Evolutionary conservation across 495 filamentous ascomycete genomes (phyloP), one percentile per base, ranked within the genome.

Genomic region (Hyaloscypha bicolor): DNA sequence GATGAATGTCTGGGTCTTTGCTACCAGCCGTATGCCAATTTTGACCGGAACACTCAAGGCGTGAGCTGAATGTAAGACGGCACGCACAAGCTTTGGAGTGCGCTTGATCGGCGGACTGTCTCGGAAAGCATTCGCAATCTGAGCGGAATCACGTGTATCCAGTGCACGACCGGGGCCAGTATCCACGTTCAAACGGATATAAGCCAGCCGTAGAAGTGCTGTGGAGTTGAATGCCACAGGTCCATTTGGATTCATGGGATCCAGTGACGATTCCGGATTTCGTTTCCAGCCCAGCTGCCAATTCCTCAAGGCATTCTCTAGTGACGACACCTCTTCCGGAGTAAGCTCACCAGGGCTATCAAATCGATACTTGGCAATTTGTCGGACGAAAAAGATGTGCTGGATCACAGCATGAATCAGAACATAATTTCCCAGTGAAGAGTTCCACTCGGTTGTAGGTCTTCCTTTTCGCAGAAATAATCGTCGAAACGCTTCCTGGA

Each of bases 361-460:
- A 87, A 84, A 6, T 86, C 78, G 6, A 81, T 77, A 9, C 82
- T 83, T 39, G 85, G 81, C 82, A 5, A 85, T 84, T 67, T 91
- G 85, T 62, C 87, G 88, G 45, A 88, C 79, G 19, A 90, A 62
- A 74, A 86, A 90, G 31, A 91, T 90, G 59, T 89, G 86, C 66
- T 91, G 89, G 19, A 90, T 80, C 60, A 91, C 72, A 0, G 86
- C 88, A 68, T 90, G 86, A 39, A 91, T 89, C 3, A 91, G 81
- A 5, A 89, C 81, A 67, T 90, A 90, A 67, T 87, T 86, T n/a
- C 87, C 88, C 1, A 90, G 79, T 1, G 87, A 86, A 6, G 87
- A 87, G 31, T 57, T 74, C 74, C 79, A 67, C 83, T 82, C 9
- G 83, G 76, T 5, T 82, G 81, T 66, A 84, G 82, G 19, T 57